Evolutionary conservation across 306 rosid genomes (phyloP), one percentile per base, ranked within the genome.

Genomic region (Myrica gale): DNA sequence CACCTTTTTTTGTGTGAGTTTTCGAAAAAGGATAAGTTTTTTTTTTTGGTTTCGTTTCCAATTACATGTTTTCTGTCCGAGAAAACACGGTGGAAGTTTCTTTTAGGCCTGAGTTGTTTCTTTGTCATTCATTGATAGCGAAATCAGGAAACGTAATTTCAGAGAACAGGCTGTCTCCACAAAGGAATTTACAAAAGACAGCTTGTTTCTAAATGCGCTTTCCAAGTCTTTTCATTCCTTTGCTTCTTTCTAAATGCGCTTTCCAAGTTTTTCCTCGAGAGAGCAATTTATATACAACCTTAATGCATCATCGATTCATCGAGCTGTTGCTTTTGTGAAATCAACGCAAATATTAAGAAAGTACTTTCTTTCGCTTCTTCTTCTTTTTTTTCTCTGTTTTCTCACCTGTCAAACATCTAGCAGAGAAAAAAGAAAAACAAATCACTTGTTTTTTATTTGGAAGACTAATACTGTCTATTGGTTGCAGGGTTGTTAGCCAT

Each of bases 401-500:
- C 21, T 75, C 7, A 39, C 44, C 16, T n/a, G 23, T 68, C 15
- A 43, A 72, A 52, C 57, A 0, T 66, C 0, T n/a, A 3, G 50
- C 47, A 17, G 70, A n/a, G 7, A 23, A n/a, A 32, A 60, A 11
- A 13, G 11, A 16, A 15, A 16, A 63, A 41, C 4, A 16, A 39
- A 39, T 37, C 9, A 81, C 76, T 43, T 53, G 11, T 32, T 41
- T 68, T 44, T 19, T 51, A 16, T 13, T 76, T 41, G 46, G 2
- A 20, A 0, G 17, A 16, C 20, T 65, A 3, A 65, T 16, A 17
- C 23, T 65, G 41, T 0, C n/a, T 0, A 11, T 45, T 69, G 19
- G 53, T 84, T 13, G 66, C 82, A 84, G 93, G 93, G 88, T 71
- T 82, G 21, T 85, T 88, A 79, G 84, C 79, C 82, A 91, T 91